Base-by-base conservation (phyloP, 129 eudicot species). In the Artemisia argyi region DNA sequence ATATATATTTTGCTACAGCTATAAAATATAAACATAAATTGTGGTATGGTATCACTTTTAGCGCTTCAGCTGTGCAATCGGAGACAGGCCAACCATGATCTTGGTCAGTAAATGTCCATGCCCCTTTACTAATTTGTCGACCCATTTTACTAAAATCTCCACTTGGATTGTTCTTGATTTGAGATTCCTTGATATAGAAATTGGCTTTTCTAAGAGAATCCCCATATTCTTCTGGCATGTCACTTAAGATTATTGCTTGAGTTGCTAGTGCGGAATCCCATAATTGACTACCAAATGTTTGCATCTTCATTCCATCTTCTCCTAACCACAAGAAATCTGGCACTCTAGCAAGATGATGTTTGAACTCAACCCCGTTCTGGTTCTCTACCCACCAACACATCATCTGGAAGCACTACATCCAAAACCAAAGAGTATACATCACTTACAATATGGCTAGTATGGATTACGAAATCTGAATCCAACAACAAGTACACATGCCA, bases 281-380 rank as follows among this genome's bases (percentile, higher is more conserved):
- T 11, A 87, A 7, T 66, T 90, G 97, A 71, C 94, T 87, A 55
- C 91, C 95, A 69, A 77, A 85, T 42, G 84, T 79, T 82, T 90
- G 95, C 83, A 74, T 30, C 75, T 81, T 90, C 95, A 90, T 87
- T 58, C 97, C 97, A 79, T 90, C 97, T 73, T 90, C 95, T 3
- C 89, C 91, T n/a, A 90, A 69, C 97, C 97, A 90, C 42, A 85
- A 66, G 74, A 70, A 87, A 59, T 90, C 95, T 0, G 89, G 95
- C 10, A 90, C 80, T 76, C 97, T 69, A 22, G 97, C 94, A 4
- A 87, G 84, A 20, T 87, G 95, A 59, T 57, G 76, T 65, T 90
- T 90, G 28, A 83, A 83, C 74, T 85, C 95, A 6, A 79, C 85
- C 0, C 94, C 85, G 3, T 90, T 75, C 1, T 95, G 95, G 57